These are phyloP conservation scores for Zygosaccharomyces rouxii DNA, from an alignment of 805 yeast genomes.

Conservation along the genomic window DNA sequence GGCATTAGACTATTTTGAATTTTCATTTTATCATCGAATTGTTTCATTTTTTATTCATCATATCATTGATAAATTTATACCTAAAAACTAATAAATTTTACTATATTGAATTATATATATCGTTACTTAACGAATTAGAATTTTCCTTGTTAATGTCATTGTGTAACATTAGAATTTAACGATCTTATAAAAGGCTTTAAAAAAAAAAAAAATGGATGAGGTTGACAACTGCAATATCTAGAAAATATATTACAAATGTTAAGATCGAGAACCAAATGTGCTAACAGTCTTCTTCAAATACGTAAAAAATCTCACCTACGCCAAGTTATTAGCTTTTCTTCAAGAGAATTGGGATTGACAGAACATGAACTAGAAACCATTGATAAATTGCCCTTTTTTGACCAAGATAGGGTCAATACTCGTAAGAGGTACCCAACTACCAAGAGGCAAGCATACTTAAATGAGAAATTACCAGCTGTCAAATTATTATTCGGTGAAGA, in stretches of 20 bases:
- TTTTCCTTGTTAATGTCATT: not conserved
- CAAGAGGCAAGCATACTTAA: constrained; percentile 16
- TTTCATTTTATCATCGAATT: not conserved
- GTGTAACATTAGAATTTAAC: not conserved
- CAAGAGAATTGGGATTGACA: not conserved
- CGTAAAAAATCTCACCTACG: not conserved
- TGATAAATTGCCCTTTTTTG: constrained; percentile 15
- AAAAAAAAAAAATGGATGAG: too few species aligned
- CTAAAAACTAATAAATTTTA: not conserved
- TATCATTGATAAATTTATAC: not conserved
- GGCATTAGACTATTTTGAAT: too few species aligned
- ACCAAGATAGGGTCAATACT: not conserved
- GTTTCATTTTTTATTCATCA: not conserved
- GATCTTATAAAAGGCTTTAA: too few species aligned
- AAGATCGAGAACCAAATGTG: not conserved
- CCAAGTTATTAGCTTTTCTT: not conserved
- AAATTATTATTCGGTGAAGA: constrained; percentile 20
- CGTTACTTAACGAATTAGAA: not conserved
- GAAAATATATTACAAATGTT: not conserved
- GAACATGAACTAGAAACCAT: constrained; percentile 13
- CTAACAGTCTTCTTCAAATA: not conserved
- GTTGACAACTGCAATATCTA: not conserved
- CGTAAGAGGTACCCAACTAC: constrained; percentile 4
- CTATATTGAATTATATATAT: not conserved
- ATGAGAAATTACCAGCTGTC: constrained; percentile 18